Percentiles rank a stretch among this genome's conserved stretches.
Conservation (phyloP, 495 filamentous ascomycete species). For the Aspergillus incahuasiensis region DNA sequence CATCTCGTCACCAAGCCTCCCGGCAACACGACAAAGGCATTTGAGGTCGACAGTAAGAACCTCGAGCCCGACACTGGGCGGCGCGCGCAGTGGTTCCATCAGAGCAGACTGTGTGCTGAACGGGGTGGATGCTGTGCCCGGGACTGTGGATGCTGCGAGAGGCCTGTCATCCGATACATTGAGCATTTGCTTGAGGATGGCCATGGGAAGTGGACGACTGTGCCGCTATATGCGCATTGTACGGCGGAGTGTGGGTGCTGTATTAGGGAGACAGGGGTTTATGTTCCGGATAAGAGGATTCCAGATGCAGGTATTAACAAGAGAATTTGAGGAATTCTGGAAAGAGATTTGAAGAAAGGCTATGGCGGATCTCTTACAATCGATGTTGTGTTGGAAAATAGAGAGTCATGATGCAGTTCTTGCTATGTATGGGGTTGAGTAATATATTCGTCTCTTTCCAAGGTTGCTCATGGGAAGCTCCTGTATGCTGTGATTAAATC, state of each 20-base stretch:
- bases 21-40: not conserved
- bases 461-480: too few species aligned
- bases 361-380: too few species aligned
- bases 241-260: constrained; percentile 5
- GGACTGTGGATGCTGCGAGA: not conserved
- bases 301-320: not conserved
- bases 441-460: too few species aligned
- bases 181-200: not conserved
- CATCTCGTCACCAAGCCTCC: too few species aligned
- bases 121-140: not conserved
- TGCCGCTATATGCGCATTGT: not conserved
- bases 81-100: not conserved
- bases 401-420: too few species aligned
- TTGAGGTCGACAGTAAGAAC: not conserved
- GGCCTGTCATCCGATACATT: not conserved
- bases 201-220: not conserved
- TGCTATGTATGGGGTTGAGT: too few species aligned
- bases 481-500: too few species aligned
- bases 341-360: not conserved
- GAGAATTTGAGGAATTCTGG: not conserved
- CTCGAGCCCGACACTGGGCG: not conserved
- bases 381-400: too few species aligned
- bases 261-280: not conserved
- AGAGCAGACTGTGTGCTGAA: not conserved
- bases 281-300: not conserved